A percentile compares a stretch with the other conserved stretches of the same genome.
These are phyloP conservation scores for Rhodamnia argentea DNA, from an alignment of 345 rosid genomes.

Conservation along the genomic window DNA sequence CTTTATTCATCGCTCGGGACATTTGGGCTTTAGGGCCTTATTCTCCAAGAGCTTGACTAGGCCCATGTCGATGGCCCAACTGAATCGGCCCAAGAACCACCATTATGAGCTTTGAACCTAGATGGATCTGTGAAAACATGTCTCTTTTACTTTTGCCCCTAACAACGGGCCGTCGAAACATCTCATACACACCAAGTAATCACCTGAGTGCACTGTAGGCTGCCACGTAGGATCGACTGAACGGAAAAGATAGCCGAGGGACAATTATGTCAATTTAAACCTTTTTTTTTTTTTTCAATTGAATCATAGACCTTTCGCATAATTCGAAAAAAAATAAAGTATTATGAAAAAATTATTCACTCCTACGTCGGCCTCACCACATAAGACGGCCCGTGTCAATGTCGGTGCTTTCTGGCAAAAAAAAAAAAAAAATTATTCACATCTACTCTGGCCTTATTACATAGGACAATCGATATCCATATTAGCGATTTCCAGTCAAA, in stretches of 20 bases:
- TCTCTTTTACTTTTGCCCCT: neutral
- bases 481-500: no score
- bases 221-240: neutral
- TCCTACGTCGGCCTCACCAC: no score
- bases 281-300: no score
- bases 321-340: no score
- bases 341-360: no score
- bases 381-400: no score
- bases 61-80: neutral
- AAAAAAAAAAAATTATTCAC: no score
- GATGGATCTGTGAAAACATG: neutral
- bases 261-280: no score
- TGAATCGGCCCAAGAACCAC: neutral
- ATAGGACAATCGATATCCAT: no score
- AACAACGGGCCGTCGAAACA: neutral
- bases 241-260: neutral
- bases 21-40: neutral
- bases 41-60: neutral
- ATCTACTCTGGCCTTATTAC: no score
- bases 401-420: no score
- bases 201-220: neutral
- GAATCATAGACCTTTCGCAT: no score
- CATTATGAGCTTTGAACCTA: neutral
- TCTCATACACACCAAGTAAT: neutral
- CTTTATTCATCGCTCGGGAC: neutral